These are phyloP conservation scores for Cylindrotheca closterium DNA, from an alignment of 108 stramenopile genomes.

Conservation along the genomic window DNA sequence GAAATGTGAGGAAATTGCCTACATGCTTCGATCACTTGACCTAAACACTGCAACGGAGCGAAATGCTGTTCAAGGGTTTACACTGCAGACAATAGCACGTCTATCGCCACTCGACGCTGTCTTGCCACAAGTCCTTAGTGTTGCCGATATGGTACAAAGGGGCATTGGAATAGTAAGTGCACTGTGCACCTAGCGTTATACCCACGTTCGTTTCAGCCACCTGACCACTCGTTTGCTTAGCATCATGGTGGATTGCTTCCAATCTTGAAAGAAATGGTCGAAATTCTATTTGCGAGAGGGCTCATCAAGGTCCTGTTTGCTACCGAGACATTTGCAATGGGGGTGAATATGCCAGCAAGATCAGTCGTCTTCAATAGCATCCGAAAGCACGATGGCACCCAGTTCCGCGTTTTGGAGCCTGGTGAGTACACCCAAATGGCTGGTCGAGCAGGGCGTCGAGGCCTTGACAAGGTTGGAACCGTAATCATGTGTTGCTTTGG, in stretches of 20 bases:
- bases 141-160: conserved; percentile 84
- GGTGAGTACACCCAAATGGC: conserved; percentile 99
- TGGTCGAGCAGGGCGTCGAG: conserved; percentile 95
- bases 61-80: conserved; percentile 66
- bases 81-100: conserved; percentile 76
- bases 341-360: conserved; percentile 99
- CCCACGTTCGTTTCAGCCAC: too few relatives aligned
- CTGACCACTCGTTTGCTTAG: conserved; percentile 1
- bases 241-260: conserved; percentile 98
- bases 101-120: conserved; percentile 80
- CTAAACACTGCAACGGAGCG: conserved; percentile 87
- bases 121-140: conserved; percentile 90
- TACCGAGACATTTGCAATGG: conserved; percentile 99
- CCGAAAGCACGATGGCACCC: conserved; percentile 94
- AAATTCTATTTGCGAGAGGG: conserved; percentile 90
- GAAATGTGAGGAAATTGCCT: conserved; percentile 95
- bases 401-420: conserved; percentile 80
- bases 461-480: conserved; percentile 93
- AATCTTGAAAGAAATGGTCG: conserved; percentile 91
- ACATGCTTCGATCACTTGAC: conserved; percentile 79
- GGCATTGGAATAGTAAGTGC: conserved; percentile 87
- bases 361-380: conserved; percentile 93
- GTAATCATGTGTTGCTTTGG: conserved; percentile 71
- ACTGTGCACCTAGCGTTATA: too few relatives aligned
- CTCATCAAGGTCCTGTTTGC: conserved; percentile 96